Base-by-base conservation (phyloP, 140 eudicot species). In the Bidens hawaiensis region DNA sequence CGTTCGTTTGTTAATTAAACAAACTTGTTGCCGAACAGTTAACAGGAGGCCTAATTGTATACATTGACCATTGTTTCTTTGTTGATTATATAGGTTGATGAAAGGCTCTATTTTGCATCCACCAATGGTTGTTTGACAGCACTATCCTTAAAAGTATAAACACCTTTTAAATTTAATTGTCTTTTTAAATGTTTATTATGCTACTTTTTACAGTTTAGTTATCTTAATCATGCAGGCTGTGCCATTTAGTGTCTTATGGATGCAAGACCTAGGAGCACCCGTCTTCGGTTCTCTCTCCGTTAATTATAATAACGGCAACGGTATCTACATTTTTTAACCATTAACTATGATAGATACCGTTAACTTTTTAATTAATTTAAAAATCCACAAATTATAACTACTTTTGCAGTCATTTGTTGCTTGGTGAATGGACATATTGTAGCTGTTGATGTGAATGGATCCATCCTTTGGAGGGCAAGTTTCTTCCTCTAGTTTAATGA, bases 91-190 rank as follows among this genome's bases (percentile, higher is more conserved):
- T 76, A 87, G 95, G 78, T 49, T 62, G 82, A 66, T 42, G 75
- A 73, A 60, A 78, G 59, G 48, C 96, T 91, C 21, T 91, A 81
- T 69, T 88, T 84, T 70, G 89, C 95, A 75, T 75, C 96, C 26
- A 91, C 98, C 41, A 82, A 78, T 82, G 98, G 98, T 65, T 67
- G 48, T 60, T 52, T 91, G 73, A 82, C 89, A 23, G 83, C 98
- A 48, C 13, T 87, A 52, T 76, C 78, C 30, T 33, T 84, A 36
- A 79, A 77, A 81, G 95, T 78, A 64, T 23, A 27, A 18, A 43
- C 60, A 61, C 50, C 28, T 5, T 69, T 66, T 31, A 28, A 23
- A 49, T 40, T 65, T 46, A 31, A 53, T 53, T 76, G 31, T 36
- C 25, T 49, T 53, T n/a, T 72, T 17, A 43, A 31, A 31, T 42